Evolutionary conservation across 208 protist species (phyloP).

Genomic region (Trypanosoma cruzi): DNA sequence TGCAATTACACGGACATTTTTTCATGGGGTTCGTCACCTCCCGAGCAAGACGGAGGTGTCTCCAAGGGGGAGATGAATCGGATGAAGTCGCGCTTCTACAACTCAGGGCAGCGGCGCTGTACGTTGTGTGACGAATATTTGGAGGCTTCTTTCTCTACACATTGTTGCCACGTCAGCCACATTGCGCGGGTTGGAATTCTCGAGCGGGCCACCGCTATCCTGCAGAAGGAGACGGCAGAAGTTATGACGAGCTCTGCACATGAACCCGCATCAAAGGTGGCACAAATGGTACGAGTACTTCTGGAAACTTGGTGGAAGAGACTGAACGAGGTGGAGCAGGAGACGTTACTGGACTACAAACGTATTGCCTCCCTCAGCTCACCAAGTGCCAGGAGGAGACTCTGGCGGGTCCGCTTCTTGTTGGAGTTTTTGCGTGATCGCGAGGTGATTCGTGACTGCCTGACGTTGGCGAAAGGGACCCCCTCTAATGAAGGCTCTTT

Average conservation of each 20-base stretch:
- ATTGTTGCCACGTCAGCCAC: conserved; percentile 50
- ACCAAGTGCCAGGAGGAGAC: conserved; percentile 1
- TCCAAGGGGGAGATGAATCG: conserved; percentile 12
- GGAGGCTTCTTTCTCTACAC: conserved; percentile 35
- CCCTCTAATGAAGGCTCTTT: conserved; percentile 23
- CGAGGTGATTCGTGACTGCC: conserved; percentile 39
- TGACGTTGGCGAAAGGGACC: conserved; percentile 13
- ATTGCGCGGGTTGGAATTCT: conserved; percentile 55
- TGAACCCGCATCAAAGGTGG: not conserved
- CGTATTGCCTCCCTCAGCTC: conserved; percentile 37
- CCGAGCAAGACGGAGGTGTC: conserved; percentile 9
- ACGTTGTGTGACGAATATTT: conserved; percentile 41
- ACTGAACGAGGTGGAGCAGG: conserved; percentile 28
- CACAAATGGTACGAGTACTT: conserved; percentile 28
- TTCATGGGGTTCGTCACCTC: conserved; percentile 15
- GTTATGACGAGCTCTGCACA: not conserved
- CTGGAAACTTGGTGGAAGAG: conserved; percentile 52
- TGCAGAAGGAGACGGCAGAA: conserved; percentile 22
- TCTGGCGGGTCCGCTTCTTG: conserved; percentile 45
- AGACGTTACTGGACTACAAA: conserved; percentile 25
- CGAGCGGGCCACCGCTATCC: conserved; percentile 40
- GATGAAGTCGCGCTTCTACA: conserved; percentile 38
- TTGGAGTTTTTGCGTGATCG: conserved; percentile 38
- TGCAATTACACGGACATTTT: conserved; percentile 24
- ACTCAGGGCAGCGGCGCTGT: conserved; percentile 32